Conservation (phyloP, 441 rosid genomes). For the Iberis amara region DNA sequence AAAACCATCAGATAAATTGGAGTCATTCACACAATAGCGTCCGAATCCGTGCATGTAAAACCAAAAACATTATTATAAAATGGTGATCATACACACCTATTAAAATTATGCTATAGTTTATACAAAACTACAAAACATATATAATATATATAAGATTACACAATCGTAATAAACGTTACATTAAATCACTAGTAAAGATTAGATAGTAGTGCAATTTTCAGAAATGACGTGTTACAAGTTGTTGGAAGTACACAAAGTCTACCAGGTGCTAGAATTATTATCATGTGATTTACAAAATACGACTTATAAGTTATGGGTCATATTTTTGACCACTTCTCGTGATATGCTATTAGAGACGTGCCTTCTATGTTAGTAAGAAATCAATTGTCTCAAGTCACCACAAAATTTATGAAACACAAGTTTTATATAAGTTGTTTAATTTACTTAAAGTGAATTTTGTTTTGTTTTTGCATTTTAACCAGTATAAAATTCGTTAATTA, state of each 20-base stretch:
- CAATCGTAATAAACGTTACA: conserved; percentile 21
- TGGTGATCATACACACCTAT: conserved; percentile 1
- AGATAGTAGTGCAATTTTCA: conserved; percentile 10
- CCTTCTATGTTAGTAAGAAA: too few relatives aligned
- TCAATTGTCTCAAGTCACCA: too few relatives aligned
- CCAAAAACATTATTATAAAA: conserved; percentile 5
- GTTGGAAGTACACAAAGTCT: conserved; percentile 21
- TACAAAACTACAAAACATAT: too few relatives aligned
- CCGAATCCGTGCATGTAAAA: conserved; percentile 14
- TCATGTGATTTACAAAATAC: conserved; percentile 10
- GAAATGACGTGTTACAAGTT: conserved; percentile 7
- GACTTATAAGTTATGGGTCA: background rate
- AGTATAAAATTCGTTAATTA: too few relatives aligned
- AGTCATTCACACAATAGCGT: conserved; percentile 25
- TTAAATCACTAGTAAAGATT: conserved; percentile 24
- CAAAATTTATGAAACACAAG: too few relatives aligned
- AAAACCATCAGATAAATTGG: conserved; percentile 15
- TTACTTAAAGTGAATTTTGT: too few relatives aligned
- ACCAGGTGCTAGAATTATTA: conserved; percentile 20
- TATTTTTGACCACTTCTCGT: conserved; percentile 10
- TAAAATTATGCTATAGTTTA: background rate
- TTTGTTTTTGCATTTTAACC: too few relatives aligned
- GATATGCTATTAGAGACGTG: background rate
- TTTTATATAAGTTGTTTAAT: too few relatives aligned
- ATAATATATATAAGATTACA: background rate